Base-by-base conservation (phyloP, 108 stramenopile species). In the Chaetoceros tenuissimus region DNA sequence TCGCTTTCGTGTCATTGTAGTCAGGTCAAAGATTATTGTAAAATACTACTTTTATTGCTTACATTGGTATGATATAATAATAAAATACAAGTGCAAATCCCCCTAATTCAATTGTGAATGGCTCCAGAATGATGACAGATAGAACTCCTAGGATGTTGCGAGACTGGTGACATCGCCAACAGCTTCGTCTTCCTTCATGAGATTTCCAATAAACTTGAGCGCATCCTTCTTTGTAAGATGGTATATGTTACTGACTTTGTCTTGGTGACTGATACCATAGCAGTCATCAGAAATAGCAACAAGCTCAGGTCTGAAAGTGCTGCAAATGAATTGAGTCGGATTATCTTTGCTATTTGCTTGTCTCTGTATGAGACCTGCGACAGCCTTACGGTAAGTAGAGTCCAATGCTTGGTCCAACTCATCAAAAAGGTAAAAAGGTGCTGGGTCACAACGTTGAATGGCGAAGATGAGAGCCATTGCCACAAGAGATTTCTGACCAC, bases 361-460 rank as follows among this genome's bases (percentile, higher is more conserved):
- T 2, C 82, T 67, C 62, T 95, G 76, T 65, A 99, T 97, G 58
- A 99, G 50, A n/a, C 82, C 71, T 1, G 99, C 99, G 3, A 99
- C 96, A 20, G 96, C 82, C 29, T 92, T 77, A 46, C 99, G 91
- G 63, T 99, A 89, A 16, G 87, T 94, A 28, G 89, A 79, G 66
- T 99, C 99, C 13, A 98, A 71, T 1, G 99, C 97, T 73, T 97
- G 96, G 60, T 96, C 91, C 48, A 96, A 67, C 65, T 99, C 99
- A 65, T 99, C 99, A 72, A 99, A 98, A 27, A 99, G 83, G 63
- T 98, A 98, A 67, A 99, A 99, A 16, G 99, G 98, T 3, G 97
- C 99, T 28, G 97, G 97, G 68, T 99, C 99, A 66, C 96, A 98
- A 28, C 97, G 80, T 51, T 97, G 96, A 53, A 96, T 96, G 7